Percentiles rank a stretch among this genome's conserved stretches.
Conservation (phyloP, 495 filamentous ascomycete species). For the Neurospora africana region DNA sequence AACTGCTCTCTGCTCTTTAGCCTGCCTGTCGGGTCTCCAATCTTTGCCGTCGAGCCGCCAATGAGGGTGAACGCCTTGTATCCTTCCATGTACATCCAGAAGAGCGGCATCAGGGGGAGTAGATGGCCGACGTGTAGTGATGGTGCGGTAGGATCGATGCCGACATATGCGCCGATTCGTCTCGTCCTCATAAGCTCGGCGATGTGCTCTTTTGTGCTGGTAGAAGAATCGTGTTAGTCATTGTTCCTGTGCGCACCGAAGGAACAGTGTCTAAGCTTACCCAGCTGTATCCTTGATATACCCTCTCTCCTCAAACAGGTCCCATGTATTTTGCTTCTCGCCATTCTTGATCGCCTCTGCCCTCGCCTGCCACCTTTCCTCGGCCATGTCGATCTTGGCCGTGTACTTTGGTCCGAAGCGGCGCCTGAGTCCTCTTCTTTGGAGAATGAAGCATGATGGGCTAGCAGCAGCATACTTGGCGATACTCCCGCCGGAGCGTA, state of each 20-base stretch:
- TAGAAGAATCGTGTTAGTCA: background rate
- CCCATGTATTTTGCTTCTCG: conserved; percentile 50
- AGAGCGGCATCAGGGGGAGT: conserved; percentile 84
- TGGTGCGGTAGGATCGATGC: conserved; percentile 83
- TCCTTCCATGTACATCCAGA: conserved; percentile 86
- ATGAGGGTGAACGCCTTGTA: conserved; percentile 64
- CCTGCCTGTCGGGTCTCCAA: conserved; percentile 82
- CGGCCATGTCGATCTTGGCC: conserved; percentile 42
- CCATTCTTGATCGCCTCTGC: conserved; percentile 51
- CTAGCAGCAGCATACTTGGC: background rate
- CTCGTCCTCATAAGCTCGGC: conserved; percentile 58
- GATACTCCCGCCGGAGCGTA: background rate
- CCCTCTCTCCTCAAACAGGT: conserved; percentile 68
- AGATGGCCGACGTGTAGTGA: conserved; percentile 92
- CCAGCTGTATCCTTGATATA: conserved; percentile 73
- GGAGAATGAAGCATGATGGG: background rate
- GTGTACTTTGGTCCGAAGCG: conserved; percentile 37
- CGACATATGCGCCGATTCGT: conserved; percentile 71
- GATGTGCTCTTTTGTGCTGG: conserved; percentile 47
- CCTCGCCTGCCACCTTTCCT: conserved; percentile 44
- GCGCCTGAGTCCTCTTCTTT: background rate
- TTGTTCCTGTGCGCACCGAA: background rate
- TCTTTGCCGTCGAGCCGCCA: conserved; percentile 72
- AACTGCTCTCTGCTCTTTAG: conserved; percentile 53
- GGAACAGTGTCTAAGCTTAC: conserved; percentile 33